phyloP scores from a whole-genome alignment of 1,139 yeast genomes.

The Taphrina deformans region DNA sequence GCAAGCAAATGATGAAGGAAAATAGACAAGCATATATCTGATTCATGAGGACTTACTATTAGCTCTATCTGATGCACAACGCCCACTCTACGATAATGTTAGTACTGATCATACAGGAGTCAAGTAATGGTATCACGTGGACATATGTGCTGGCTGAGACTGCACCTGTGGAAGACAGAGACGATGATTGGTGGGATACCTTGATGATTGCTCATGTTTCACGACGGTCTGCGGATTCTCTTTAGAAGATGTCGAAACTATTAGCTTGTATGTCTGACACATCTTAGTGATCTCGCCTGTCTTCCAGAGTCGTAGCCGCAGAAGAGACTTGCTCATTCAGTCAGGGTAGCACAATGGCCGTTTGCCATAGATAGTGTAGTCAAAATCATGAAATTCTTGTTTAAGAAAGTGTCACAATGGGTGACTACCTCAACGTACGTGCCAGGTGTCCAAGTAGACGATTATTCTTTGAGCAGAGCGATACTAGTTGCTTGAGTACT shows the following conservation, averaged over 20 bases:
- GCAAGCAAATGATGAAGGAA: conserved; percentile 30
- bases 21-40: conserved; percentile 34
- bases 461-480: too few species aligned
- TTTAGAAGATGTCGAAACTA: conserved; percentile 27
- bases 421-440: too few species aligned
- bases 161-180: conserved; percentile 8
- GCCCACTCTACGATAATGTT: too few species aligned
- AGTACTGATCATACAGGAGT: background rate
- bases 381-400: too few species aligned
- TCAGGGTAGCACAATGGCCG: too few species aligned
- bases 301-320: conserved; percentile 2
- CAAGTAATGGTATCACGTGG: too few species aligned
- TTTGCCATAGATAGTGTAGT: too few species aligned
- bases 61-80: conserved; percentile 33
- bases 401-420: too few species aligned
- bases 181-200: background rate
- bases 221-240: conserved; percentile 32
- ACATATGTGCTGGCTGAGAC: background rate
- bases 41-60: conserved; percentile 32
- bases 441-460: too few species aligned
- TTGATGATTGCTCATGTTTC: conserved; percentile 27
- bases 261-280: conserved; percentile 19
- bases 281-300: conserved; percentile 7
- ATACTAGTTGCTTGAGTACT: too few species aligned
- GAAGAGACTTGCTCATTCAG: too few species aligned